Percentiles rank a stretch among this genome's conserved stretches.
These are phyloP conservation scores for Lodderomyces elongisporus DNA, from an alignment of 1,139 yeast species.

Conservation along the genomic window DNA sequence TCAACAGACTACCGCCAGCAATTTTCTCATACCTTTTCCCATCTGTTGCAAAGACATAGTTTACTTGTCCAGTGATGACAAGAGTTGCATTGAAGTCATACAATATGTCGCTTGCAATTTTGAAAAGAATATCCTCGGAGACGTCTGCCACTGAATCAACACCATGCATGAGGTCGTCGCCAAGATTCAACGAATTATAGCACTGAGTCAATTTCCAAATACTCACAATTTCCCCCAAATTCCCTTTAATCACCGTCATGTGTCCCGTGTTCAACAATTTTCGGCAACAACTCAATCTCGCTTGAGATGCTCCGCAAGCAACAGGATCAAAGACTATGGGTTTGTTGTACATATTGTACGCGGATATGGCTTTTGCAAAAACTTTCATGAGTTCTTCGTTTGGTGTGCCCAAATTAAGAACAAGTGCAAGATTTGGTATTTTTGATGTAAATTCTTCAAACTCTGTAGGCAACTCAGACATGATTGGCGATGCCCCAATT, in stretches of 20 bases:
- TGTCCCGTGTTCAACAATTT: constrained; percentile 54
- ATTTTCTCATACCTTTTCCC: constrained; percentile 17
- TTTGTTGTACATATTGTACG: constrained; percentile 52
- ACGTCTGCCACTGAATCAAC: constrained; percentile 53
- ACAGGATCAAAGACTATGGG: constrained; percentile 88
- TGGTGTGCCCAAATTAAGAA: constrained; percentile 79
- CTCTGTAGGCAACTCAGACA: constrained; percentile 77
- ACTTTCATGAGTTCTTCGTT: constrained; percentile 37
- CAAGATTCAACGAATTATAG: constrained; percentile 23
- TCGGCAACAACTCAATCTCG: constrained; percentile 48
- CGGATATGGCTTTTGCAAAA: constrained; percentile 49
- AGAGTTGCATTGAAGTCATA: constrained; percentile 54
- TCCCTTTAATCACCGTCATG: constrained; percentile 76
- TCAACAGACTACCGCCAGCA: constrained; percentile 59
- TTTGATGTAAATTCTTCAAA: constrained; percentile 59
- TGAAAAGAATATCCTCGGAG: constrained; percentile 18
- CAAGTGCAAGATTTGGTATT: constrained; percentile 49
- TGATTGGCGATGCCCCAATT: constrained; percentile 81
- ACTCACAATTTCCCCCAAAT: constrained; percentile 71
- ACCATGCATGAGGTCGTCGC: constrained; percentile 54
- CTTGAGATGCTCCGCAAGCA: constrained; percentile 77
- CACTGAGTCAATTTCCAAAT: constrained; percentile 29
- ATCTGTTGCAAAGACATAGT: constrained; percentile 22
- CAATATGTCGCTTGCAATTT: constrained; percentile 48
- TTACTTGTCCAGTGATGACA: constrained; percentile 53